Percentiles rank a stretch among this genome's conserved stretches.
These are phyloP conservation scores for Corinectria fuckeliana DNA, from an alignment of 2,329 filamentous ascomycete species.

Conservation along the genomic window DNA sequence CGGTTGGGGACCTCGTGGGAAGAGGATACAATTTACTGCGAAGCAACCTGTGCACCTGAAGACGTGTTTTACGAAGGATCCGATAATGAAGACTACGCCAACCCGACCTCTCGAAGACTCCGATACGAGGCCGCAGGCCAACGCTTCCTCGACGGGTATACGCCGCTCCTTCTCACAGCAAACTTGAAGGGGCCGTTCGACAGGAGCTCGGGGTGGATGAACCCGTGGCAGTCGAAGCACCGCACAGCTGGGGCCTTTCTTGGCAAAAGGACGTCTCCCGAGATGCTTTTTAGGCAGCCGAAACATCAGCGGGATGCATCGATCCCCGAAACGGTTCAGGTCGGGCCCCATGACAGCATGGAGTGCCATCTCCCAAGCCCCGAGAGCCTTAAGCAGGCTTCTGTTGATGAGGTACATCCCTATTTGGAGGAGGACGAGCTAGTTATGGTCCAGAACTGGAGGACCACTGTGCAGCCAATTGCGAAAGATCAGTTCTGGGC, in stretches of 20 bases:
- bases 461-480: slow-evolving; percentile 29
- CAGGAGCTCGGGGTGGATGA: slow-evolving; percentile 38
- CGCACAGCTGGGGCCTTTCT: slow-evolving; percentile 24
- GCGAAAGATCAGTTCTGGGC: slow-evolving; percentile 32
- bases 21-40: slow-evolving; percentile 53
- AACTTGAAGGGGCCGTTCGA: slow-evolving; percentile 68
- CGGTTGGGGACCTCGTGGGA: slow-evolving; percentile 31
- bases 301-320: slow-evolving; percentile 22
- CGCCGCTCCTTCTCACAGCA: slow-evolving; percentile 66
- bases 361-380: slow-evolving; percentile 52
- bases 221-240: slow-evolving; percentile 44
- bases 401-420: slow-evolving; percentile 35
- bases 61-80: slow-evolving; percentile 63
- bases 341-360: slow-evolving; percentile 27
- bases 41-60: slow-evolving; percentile 47
- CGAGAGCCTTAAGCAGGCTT: slow-evolving; percentile 47
- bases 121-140: slow-evolving; percentile 66
- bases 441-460: slow-evolving; percentile 43
- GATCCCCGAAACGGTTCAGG: slow-evolving; percentile 23
- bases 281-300: slow-evolving; percentile 22
- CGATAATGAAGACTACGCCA: slow-evolving; percentile 61
- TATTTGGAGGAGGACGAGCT: slow-evolving; percentile 43
- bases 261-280: slow-evolving; percentile 24
- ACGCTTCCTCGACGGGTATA: slow-evolving; percentile 62
- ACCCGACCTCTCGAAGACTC: slow-evolving; percentile 52